Evolutionary conservation across 1,139 yeast species (phyloP).

Genomic region (Pichia sp.): DNA sequence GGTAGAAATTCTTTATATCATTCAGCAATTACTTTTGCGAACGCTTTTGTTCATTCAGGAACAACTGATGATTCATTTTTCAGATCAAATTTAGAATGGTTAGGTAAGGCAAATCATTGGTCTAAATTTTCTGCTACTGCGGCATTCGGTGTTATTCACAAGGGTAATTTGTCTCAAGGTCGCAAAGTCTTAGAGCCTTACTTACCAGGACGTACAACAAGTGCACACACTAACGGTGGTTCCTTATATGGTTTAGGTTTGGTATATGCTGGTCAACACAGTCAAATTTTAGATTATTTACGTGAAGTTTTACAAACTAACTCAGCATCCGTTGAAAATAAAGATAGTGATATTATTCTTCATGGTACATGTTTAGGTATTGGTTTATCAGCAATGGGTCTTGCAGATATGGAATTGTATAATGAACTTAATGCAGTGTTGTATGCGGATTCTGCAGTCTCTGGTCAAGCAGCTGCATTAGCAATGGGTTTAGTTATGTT

Average conservation of each 20-base stretch:
- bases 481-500: slow-evolving; percentile 96
- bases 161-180: slow-evolving; percentile 91
- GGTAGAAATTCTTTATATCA: slow-evolving; percentile 93
- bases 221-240: slow-evolving; percentile 93
- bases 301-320: slow-evolving; percentile 67
- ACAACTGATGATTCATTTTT: slow-evolving; percentile 94
- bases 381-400: slow-evolving; percentile 97
- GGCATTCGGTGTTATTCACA: slow-evolving; percentile 94
- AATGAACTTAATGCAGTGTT: slow-evolving; percentile 81
- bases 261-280: slow-evolving; percentile 93
- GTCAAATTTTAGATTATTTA: slow-evolving; percentile 77
- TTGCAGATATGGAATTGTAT: slow-evolving; percentile 65
- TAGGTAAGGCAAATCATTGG: slow-evolving; percentile 97
- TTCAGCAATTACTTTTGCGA: slow-evolving; percentile 90
- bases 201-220: slow-evolving; percentile 72
- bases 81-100: slow-evolving; percentile 88
- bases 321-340: slow-evolving; percentile 32
- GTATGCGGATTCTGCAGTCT: slow-evolving; percentile 85
- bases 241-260: slow-evolving; percentile 89
- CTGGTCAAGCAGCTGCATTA: slow-evolving; percentile 95
- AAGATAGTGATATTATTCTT: slow-evolving; percentile 76
- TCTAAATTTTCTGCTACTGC: slow-evolving; percentile 97
- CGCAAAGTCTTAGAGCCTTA: slow-evolving; percentile 83
- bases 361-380: slow-evolving; percentile 96
- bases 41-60: slow-evolving; percentile 94